These are phyloP conservation scores for Cercophora newfieldiana DNA, from an alignment of 495 filamentous ascomycete species.

Conservation along the genomic window DNA sequence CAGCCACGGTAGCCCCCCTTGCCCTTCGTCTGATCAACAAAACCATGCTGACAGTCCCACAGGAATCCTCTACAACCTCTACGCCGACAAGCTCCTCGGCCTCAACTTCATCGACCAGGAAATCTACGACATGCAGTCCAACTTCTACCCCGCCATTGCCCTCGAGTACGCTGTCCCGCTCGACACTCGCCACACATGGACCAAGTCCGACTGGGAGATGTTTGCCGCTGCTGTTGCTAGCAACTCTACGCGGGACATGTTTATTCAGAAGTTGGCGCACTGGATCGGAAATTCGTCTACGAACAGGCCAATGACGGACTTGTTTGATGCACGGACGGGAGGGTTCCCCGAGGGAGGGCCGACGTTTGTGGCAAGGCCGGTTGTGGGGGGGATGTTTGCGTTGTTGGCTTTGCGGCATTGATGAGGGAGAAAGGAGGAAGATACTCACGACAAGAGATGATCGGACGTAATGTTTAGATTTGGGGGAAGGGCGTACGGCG, in stretches of 20 bases:
- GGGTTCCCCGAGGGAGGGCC: constrained; percentile 56
- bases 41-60: constrained; percentile 46
- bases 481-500: no score
- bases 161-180: constrained; percentile 78
- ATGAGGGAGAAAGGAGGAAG: no score
- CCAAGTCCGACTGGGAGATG: constrained; percentile 88
- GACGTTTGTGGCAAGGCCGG: constrained; percentile 75
- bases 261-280: constrained; percentile 67
- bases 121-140: constrained; percentile 76
- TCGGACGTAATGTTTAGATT: no score
- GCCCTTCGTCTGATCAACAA: background rate
- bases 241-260: constrained; percentile 57
- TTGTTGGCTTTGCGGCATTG: constrained; percentile 60
- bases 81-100: constrained; percentile 71
- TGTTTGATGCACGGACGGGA: constrained; percentile 70
- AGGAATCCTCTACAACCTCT: constrained; percentile 85
- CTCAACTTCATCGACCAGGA: constrained; percentile 67
- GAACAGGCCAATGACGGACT: constrained; percentile 72
- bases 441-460: no score
- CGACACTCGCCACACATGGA: constrained; percentile 80
- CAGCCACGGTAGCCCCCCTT: constrained; percentile 36
- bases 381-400: constrained; percentile 80
- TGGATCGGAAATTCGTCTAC: constrained; percentile 79
- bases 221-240: constrained; percentile 74
- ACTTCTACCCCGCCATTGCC: constrained; percentile 75